A percentile compares a stretch with the other conserved stretches of the same genome.
phyloP scores from a whole-genome alignment of 345 rosid genomes.

The Linum usitatissimum region DNA sequence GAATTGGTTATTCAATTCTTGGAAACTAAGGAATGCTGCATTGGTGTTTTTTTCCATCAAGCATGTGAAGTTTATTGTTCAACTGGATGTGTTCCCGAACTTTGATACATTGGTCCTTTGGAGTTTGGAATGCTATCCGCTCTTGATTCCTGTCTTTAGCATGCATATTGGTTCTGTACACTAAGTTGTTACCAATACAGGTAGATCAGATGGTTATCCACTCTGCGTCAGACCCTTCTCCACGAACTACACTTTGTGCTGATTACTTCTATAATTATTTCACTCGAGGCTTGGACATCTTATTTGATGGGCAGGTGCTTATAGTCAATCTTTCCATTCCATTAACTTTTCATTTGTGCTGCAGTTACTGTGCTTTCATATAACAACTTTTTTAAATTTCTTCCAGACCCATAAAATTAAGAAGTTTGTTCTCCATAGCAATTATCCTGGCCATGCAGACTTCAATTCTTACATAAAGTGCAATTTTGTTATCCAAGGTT shows the following conservation, averaged over 20 bases:
- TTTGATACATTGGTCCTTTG: too few relatives aligned
- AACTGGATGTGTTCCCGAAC: too few relatives aligned
- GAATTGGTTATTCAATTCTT: not conserved
- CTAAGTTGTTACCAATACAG: slow-evolving; percentile 26
- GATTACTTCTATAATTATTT: slow-evolving; percentile 95
- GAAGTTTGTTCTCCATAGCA: slow-evolving; percentile 90
- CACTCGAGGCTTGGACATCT: slow-evolving; percentile 89
- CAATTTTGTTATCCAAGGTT: slow-evolving; percentile 70
- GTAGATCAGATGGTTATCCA: slow-evolving; percentile 99
- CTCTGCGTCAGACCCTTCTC: slow-evolving; percentile 79
- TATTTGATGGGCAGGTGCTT: slow-evolving; percentile 90
- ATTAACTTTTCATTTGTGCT: not conserved
- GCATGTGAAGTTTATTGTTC: too few relatives aligned
- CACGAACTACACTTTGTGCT: slow-evolving; percentile 73
- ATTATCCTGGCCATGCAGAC: slow-evolving; percentile 98
- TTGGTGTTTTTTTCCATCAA: too few relatives aligned
- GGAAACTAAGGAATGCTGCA: not conserved
- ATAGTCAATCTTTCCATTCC: not conserved
- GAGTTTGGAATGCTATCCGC: not conserved
- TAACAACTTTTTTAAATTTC: slow-evolving; percentile 4
- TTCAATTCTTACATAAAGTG: slow-evolving; percentile 92
- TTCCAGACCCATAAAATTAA: slow-evolving; percentile 82
- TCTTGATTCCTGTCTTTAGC: not conserved
- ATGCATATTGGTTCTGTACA: slow-evolving; percentile 6
- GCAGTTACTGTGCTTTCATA: not conserved